Evolutionary conservation across 139 green algal genomes (phyloP).

Genomic region (Haematococcus lacustris): DNA sequence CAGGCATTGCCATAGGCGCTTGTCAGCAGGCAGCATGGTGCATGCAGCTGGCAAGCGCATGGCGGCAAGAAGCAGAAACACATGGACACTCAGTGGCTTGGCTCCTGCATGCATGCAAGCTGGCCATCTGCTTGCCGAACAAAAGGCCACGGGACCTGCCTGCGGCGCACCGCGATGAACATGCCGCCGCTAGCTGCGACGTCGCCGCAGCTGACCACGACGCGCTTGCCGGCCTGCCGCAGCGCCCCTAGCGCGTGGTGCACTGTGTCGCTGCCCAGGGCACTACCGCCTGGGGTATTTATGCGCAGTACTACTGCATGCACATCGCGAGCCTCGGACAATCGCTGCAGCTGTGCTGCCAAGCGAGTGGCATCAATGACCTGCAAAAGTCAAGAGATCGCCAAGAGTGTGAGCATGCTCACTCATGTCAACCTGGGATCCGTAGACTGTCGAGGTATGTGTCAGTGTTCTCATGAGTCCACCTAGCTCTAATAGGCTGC

Average conservation of each 20-base stretch:
- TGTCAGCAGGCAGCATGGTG: too few species aligned
- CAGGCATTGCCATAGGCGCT: too few species aligned
- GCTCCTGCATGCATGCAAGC: too few species aligned
- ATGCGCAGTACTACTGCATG: conserved; percentile 80
- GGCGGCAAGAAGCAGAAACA: too few species aligned
- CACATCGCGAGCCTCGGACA: conserved; percentile 25
- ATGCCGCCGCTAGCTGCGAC: conserved; percentile 81
- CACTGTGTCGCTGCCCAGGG: conserved; percentile 85
- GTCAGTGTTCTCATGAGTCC: background rate
- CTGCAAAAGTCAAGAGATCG: background rate
- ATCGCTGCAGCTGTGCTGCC: conserved; percentile 1
- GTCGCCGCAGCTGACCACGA: conserved; percentile 78
- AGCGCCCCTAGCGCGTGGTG: conserved; percentile 68
- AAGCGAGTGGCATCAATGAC: conserved; percentile 25
- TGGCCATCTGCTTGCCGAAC: too few species aligned
- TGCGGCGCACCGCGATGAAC: conserved; percentile 14
- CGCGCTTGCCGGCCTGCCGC: conserved; percentile 47
- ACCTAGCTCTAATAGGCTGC: background rate
- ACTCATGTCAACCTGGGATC: background rate
- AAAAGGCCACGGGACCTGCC: too few species aligned
- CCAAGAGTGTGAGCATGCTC: background rate
- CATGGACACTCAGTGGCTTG: too few species aligned
- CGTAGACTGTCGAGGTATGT: background rate
- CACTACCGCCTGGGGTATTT: conserved; percentile 78
- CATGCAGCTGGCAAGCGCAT: too few species aligned